Evolutionary conservation across 768 basidiomycete genomes (phyloP), one percentile per base, ranked within the genome.

Genomic region (Trametes cubensis): DNA sequence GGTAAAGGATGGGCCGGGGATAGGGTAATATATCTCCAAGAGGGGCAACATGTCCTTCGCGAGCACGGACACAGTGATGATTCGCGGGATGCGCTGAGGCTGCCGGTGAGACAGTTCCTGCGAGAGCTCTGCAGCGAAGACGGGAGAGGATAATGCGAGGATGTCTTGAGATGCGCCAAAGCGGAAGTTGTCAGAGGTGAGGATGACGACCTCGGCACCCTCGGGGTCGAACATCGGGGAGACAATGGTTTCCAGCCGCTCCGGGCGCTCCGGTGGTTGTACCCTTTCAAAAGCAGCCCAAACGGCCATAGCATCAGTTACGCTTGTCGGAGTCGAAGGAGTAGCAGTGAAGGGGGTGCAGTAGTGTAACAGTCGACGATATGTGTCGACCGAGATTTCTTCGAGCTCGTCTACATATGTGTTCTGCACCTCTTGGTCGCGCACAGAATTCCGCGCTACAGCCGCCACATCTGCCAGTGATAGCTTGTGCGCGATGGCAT

Each of bases 121-220:
- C n/a, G n/a, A n/a, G n/a, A n/a, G n/a, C n/a, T n/a, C n/a, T n/a
- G n/a, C n/a, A n/a, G 41, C 26, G 65, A 87, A 86, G 71, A 87
- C 81, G 6, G 83, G 77, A 18, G 87, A 88, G 0, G 83, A 80
- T n/a, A 84, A 69, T n/a, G 81, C 78, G 17, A 88, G 74, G 60
- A 87, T 73, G 42, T 79, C 66, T 66, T 81, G 84, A 78, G 81
- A 81, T 46, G 82, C 79, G 60, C 77, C 78, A 70, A 85, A 85
- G 60, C 75, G 73, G 61, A 77, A 73, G 26, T 72, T 69, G 67
- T 86, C 85, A 51, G 80, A 82, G 5, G 83, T 81, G 54, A 80
- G 78, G 48, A 87, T 73, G 52, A 84, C 79, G 48, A 86, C 21
- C 28, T 71, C 67, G 61, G 81, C 81, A 52, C 75, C 74, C 41